Percentiles rank a stretch among this genome's conserved stretches.
phyloP scores from a whole-genome alignment of 441 rosid genomes.

The Aleurites moluccanus region DNA sequence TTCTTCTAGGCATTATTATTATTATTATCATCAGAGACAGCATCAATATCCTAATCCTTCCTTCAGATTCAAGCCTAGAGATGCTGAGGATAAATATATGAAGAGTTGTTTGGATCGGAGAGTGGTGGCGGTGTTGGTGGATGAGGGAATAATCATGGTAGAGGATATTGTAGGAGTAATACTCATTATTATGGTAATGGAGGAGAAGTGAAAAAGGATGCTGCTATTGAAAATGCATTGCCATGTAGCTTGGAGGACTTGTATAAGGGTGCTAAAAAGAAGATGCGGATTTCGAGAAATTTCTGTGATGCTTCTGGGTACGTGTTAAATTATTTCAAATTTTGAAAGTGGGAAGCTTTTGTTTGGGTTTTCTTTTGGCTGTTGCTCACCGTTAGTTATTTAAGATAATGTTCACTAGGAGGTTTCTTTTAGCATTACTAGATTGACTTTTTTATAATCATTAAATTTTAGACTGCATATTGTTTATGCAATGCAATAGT shows the following conservation, averaged over 20 bases:
- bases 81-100: conserved; percentile 79
- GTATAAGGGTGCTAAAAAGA: conserved; percentile 68
- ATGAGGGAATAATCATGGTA: conserved; percentile 35
- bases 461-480: not conserved
- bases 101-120: conserved; percentile 77
- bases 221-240: conserved; percentile 57
- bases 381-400: not conserved
- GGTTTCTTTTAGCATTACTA: not conserved
- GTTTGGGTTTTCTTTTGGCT: not conserved
- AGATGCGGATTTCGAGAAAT: conserved; percentile 62
- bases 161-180: conserved; percentile 40
- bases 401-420: not conserved
- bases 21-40: conserved; percentile 36
- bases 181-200: conserved; percentile 25
- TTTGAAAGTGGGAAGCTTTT: not conserved
- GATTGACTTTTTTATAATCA: not conserved
- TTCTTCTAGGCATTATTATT: conserved; percentile 29
- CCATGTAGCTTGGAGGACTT: conserved; percentile 83
- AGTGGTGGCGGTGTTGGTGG: conserved; percentile 23
- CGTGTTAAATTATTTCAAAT: conserved; percentile 13
- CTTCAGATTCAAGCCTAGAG: conserved; percentile 67
- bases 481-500: not conserved
- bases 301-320: conserved; percentile 62
- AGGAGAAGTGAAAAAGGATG: conserved; percentile 46
- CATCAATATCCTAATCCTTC: conserved; percentile 36